A percentile compares a stretch with the other conserved stretches of the same genome.
These are phyloP conservation scores for Diatrype stigma DNA, from an alignment of 2,329 filamentous ascomycete species.

Conservation along the genomic window DNA sequence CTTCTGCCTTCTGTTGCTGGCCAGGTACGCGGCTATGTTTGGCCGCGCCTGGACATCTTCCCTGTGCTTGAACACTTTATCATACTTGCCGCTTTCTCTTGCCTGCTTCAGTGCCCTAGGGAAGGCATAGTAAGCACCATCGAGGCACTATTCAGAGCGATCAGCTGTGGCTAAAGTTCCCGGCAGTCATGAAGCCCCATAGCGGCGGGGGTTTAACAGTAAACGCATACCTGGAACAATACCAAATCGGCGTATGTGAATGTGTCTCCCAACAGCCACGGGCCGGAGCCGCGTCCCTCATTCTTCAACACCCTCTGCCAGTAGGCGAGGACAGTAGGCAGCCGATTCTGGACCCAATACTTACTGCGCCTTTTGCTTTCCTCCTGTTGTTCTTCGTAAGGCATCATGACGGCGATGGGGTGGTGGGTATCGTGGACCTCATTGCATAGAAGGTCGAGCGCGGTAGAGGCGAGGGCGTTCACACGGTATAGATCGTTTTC, in stretches of 20 bases:
- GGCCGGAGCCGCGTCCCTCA: constrained; percentile 49
- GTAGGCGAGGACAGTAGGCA: constrained; percentile 68
- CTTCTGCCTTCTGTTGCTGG: constrained; percentile 54
- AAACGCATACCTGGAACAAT: constrained; percentile 57
- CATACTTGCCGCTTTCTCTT: constrained; percentile 50
- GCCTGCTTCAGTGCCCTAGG: constrained; percentile 58
- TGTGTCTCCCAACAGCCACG: constrained; percentile 58
- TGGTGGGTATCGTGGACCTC: constrained; percentile 75
- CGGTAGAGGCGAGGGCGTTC: constrained; percentile 61
- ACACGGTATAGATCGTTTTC: constrained; percentile 46
- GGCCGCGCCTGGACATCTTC: constrained; percentile 56
- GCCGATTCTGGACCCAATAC: constrained; percentile 54
- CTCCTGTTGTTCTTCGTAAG: constrained; percentile 72
- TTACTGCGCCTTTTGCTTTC: constrained; percentile 55
- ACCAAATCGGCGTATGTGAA: constrained; percentile 69
- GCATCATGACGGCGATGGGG: constrained; percentile 52
- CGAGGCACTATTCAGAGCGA: constrained; percentile 35
- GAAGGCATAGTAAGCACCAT: constrained; percentile 61
- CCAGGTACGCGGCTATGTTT: constrained; percentile 62
- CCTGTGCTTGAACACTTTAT: constrained; percentile 58
- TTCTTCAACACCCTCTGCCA: constrained; percentile 59
- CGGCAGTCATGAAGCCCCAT: background rate
- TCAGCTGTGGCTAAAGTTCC: background rate
- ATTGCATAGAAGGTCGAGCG: constrained; percentile 63
- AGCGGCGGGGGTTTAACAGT: background rate